Conservation (phyloP, 495 filamentous ascomycete genomes). For the Penicillium paradoxum region DNA sequence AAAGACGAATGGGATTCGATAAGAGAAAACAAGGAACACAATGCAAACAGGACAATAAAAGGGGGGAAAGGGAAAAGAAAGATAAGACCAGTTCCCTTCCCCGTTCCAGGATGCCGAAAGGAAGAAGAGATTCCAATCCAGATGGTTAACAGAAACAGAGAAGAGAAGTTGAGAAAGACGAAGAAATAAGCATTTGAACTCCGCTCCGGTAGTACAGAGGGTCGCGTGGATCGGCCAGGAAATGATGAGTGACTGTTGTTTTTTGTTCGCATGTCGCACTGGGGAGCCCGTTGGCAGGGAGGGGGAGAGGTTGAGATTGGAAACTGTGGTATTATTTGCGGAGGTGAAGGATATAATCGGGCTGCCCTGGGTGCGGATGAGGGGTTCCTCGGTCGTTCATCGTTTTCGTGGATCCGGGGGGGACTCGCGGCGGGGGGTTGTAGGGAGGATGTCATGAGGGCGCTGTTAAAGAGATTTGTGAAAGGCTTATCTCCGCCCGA, state of each 20-base stretch:
- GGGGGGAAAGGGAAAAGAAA: conserved; percentile 18
- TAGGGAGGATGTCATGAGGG: conserved; percentile 22
- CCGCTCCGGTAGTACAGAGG: conserved; percentile 19
- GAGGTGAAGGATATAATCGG: conserved; percentile 7
- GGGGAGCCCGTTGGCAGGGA: conserved; percentile 11
- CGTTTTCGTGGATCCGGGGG: conserved; percentile 26
- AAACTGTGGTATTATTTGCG: conserved; percentile 9
- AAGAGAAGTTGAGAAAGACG: conserved; percentile 14
- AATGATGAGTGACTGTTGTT: conserved; percentile 14
- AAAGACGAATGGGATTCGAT: conserved; percentile 8
- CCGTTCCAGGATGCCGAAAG: conserved; percentile 30
- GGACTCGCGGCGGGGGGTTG: conserved; percentile 20
- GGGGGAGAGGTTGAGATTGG: conserved; percentile 5
- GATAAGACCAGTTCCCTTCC: conserved; percentile 32
- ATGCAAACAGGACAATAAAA: conserved; percentile 28
- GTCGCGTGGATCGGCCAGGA: conserved; percentile 18
- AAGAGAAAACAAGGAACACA: conserved; percentile 22
- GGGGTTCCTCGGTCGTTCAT: conserved; percentile 28
- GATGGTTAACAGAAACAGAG: conserved; percentile 28
- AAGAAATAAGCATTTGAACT: conserved; percentile 17
- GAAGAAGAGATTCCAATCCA: conserved; percentile 22
- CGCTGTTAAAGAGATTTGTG: conserved; percentile 16
- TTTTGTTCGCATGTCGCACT: conserved; percentile 18
- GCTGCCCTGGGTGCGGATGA: conserved; percentile 19
- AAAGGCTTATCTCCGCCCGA: conserved; percentile 84